Conservation (phyloP, 192 early-diverging fungal species). For the Ambispora gerdemannii region DNA sequence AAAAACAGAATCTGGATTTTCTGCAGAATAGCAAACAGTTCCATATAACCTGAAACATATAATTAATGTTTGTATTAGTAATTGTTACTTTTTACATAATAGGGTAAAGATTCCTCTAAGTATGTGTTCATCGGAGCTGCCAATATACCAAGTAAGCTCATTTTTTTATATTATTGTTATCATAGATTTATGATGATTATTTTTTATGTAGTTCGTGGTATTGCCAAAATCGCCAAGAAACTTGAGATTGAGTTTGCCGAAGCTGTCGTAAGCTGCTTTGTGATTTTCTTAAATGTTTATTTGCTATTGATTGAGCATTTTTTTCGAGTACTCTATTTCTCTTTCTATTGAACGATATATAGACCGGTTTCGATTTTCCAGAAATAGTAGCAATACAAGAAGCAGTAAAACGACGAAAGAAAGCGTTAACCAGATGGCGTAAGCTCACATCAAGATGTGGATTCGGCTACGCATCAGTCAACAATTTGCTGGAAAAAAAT, state of each 20-base stretch:
- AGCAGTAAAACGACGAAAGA: slow-evolving; percentile 40
- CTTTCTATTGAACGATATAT: slow-evolving; percentile 5
- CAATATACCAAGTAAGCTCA: slow-evolving; percentile 61
- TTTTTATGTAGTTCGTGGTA: slow-evolving; percentile 46
- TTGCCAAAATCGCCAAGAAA: slow-evolving; percentile 64
- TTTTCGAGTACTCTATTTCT: too few relatives aligned
- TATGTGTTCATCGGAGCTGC: slow-evolving; percentile 84
- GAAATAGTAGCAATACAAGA: slow-evolving; percentile 24
- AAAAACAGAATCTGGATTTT: slow-evolving; percentile 53
- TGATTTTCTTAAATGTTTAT: slow-evolving; percentile 55
- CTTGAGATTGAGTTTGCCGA: slow-evolving; percentile 76
- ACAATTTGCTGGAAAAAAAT: slow-evolving; percentile 46
- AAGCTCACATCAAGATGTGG: slow-evolving; percentile 49
- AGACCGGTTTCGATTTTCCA: slow-evolving; percentile 39
- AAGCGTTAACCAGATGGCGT: slow-evolving; percentile 51
- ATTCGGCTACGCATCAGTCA: slow-evolving; percentile 51
- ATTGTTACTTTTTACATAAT: slow-evolving; percentile 16
- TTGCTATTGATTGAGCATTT: neutral
- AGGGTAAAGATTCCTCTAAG: slow-evolving; percentile 75
- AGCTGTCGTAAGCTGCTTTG: slow-evolving; percentile 80
- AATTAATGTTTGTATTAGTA: slow-evolving; percentile 47
- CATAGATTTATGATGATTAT: neutral
- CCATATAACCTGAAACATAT: slow-evolving; percentile 59
- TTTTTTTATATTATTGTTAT: neutral
- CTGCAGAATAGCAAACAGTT: slow-evolving; percentile 88